phyloP scores from a whole-genome alignment of 1,284 basidiomycete species.

The Ganoderma sinense region DNA sequence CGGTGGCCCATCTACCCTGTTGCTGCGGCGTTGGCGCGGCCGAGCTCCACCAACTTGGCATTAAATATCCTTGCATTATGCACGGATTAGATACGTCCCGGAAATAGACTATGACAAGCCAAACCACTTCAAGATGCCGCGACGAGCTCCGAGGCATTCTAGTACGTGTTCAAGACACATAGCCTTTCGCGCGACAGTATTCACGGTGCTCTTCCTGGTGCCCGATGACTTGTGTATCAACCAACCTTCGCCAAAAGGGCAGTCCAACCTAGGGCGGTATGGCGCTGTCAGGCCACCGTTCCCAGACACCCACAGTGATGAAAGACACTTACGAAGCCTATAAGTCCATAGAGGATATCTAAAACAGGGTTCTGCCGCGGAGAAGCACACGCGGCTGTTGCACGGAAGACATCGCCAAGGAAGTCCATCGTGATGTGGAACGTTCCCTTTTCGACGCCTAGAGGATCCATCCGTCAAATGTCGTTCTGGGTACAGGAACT shows the following conservation, averaged over 20 bases:
- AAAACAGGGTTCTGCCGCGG: constrained; percentile 68
- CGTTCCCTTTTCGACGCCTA: constrained; percentile 76
- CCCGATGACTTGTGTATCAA: constrained; percentile 53
- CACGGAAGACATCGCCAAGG: constrained; percentile 73
- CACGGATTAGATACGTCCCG: neutral
- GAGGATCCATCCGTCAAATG: neutral
- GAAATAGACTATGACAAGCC: neutral
- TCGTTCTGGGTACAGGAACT: too few relatives aligned
- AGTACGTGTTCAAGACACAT: neutral
- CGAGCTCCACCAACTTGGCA: too few relatives aligned
- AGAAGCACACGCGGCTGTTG: constrained; percentile 72
- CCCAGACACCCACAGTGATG: neutral
- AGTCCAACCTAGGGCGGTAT: constrained; percentile 51
- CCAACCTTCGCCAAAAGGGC: constrained; percentile 58
- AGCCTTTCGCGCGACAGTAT: constrained; percentile 37
- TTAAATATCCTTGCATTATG: too few relatives aligned
- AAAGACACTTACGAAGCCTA: constrained; percentile 51
- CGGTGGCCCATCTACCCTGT: too few relatives aligned
- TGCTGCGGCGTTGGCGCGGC: too few relatives aligned
- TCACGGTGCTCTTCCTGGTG: constrained; percentile 57
- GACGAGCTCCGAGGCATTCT: too few relatives aligned
- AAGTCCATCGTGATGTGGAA: constrained; percentile 84
- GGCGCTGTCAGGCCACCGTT: neutral
- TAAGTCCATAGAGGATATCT: constrained; percentile 57
- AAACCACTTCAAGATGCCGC: neutral